These are phyloP conservation scores for Neoarthrinium moseri DNA, from an alignment of 2,329 filamentous ascomycete species.

Conservation along the genomic window DNA sequence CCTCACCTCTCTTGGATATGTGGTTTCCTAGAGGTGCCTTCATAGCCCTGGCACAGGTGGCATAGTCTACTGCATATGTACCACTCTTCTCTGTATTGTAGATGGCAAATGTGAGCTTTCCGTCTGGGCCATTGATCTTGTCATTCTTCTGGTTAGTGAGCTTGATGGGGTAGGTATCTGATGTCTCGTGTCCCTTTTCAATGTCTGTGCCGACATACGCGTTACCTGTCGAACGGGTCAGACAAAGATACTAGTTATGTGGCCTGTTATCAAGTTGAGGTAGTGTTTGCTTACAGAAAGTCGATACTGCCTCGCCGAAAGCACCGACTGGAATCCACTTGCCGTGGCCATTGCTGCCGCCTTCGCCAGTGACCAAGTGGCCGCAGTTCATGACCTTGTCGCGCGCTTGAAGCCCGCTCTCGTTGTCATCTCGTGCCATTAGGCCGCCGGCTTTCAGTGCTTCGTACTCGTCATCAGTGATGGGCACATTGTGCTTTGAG, in stretches of 20 bases:
- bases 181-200: conserved; percentile 1
- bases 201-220: background rate
- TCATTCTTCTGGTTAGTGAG: conserved; percentile 5
- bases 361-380: background rate
- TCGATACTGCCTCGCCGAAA: background rate
- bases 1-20: too few species aligned
- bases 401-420: background rate
- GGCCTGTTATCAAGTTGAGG: too few species aligned
- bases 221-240: too few species aligned
- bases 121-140: background rate
- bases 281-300: conserved; percentile 9
- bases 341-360: conserved; percentile 2
- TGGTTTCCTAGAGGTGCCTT: conserved; percentile 1
- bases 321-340: conserved; percentile 3
- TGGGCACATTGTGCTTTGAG: conserved; percentile 1
- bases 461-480: conserved; percentile 1
- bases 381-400: conserved; percentile 7
- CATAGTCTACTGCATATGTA: conserved; percentile 4
- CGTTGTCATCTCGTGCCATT: background rate
- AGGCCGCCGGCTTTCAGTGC: conserved; percentile 1
- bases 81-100: conserved; percentile 1
- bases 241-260: too few species aligned
- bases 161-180: conserved; percentile 2
- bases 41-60: conserved; percentile 1
- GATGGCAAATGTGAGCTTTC: conserved; percentile 8